Evolutionary conservation across 169 alveolate species (phyloP), one percentile per base, ranked within the genome.

Genomic region (Eimeria maxima): DNA sequence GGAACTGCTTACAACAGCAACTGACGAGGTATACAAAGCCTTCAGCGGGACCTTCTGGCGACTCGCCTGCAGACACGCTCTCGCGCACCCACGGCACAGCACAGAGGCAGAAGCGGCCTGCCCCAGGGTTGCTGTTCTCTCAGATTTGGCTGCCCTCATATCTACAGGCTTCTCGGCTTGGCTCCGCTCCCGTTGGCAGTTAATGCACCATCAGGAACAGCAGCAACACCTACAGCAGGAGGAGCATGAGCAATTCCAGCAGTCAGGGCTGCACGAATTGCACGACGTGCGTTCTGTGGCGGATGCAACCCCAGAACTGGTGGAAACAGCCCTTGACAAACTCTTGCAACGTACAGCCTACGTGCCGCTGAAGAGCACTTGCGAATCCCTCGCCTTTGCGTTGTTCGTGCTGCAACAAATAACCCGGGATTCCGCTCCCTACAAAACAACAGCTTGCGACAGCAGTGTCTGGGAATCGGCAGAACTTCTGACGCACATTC

Each of bases 41-140:
- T 86, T 86, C 93, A 86, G 93, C 24, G 93, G 93, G 10, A 45
- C 93, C 27, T 86, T 86, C 67, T 86, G 93, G 93, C 20, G 78
- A 29, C 93, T 86, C 60, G 93, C 93, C 5, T 86, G 93, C 93
- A 29, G 93, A 29, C 93, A 86, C 20, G 78, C 38, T 60, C 93
- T 86, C 16, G 29, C 80, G 7, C 93, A 55, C 65, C 63, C 93
- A 44, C n/a, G 57, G 65, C 80, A 27, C 24, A 27, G 50, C 45
- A 55, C 20, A 53, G 73, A 16, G 2, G 27, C 44, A 81, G 18
- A 60, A 76, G 63, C 87, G 4, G 55, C 93, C 20, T 18, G 81
- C 24, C 63, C 80, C 42, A 53, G 93, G 45, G 60, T 27, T 24
- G 81, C 81, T 20, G 93, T 86, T 44, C 80, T 86, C 38, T n/a